Evolutionary conservation across 352 stramenopile species (phyloP).

Genomic region (Phytophthora agathidicida): DNA sequence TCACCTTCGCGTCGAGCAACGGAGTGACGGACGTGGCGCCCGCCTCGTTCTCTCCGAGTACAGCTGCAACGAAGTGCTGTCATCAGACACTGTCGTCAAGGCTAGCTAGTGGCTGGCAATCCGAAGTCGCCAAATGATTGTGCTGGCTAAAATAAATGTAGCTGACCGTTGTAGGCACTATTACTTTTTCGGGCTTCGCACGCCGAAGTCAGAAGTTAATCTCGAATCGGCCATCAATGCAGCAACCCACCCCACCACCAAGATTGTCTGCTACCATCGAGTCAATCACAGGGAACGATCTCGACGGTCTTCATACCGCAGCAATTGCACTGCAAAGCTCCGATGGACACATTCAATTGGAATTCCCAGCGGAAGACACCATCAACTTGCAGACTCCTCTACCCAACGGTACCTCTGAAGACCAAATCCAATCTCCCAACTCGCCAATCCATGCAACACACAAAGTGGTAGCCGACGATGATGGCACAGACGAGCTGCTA

Average conservation of each 20-base stretch:
- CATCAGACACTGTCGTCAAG: too few relatives aligned
- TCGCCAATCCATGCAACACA: not conserved
- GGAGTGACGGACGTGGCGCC: constrained; percentile 48
- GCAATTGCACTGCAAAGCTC: constrained; percentile 23
- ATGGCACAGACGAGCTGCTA: constrained; percentile 11
- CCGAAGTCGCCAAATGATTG: constrained; percentile 10
- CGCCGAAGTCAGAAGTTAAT: too few relatives aligned
- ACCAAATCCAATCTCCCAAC: constrained; percentile 3
- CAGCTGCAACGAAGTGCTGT: too few relatives aligned
- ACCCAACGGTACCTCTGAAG: not conserved
- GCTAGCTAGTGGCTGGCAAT: constrained; percentile 2
- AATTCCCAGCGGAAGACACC: constrained; percentile 37
- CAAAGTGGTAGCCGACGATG: not conserved
- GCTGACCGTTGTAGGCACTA: constrained; percentile 16
- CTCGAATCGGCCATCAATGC: constrained; percentile 6
- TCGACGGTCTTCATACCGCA: constrained; percentile 22
- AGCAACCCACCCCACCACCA: not conserved
- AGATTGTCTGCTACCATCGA: constrained; percentile 23
- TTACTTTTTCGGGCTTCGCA: constrained; percentile 5
- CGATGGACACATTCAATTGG: constrained; percentile 41
- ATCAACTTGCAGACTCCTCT: constrained; percentile 31
- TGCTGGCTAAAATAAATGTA: constrained; percentile 19
- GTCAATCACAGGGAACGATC: constrained; percentile 20
- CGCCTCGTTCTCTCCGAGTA: constrained; percentile 61
- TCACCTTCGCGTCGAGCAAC: constrained; percentile 59